Conservation (phyloP, 2,329 filamentous ascomycete species). For the Decorospora gaudefroyi region DNA sequence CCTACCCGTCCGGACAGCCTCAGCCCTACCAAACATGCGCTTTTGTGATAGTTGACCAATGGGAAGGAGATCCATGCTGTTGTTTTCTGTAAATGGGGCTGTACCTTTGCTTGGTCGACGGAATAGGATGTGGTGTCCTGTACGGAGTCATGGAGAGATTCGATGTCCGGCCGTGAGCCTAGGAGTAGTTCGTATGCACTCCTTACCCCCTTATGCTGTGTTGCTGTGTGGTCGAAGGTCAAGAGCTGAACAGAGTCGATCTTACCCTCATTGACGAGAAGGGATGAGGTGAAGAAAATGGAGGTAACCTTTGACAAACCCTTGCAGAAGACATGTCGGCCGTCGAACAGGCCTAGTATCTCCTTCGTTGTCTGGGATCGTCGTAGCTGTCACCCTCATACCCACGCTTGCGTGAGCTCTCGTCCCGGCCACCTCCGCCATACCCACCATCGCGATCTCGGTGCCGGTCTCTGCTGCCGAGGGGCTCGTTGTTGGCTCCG, state of each 20-base stretch:
- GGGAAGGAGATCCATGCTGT: not conserved
- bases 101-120: not conserved
- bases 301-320: slow-evolving; percentile 49
- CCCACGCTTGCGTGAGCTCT: slow-evolving; percentile 51
- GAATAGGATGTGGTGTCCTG: not conserved
- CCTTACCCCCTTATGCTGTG: slow-evolving; percentile 35
- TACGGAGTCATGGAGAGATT: not conserved
- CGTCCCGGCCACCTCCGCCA: slow-evolving; percentile 35
- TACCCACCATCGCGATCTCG: slow-evolving; percentile 34
- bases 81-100: not conserved
- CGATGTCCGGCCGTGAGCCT: not conserved
- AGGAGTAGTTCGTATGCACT: slow-evolving; percentile 1
- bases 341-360: slow-evolving; percentile 55
- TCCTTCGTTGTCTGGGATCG: slow-evolving; percentile 66
- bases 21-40: not conserved
- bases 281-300: slow-evolving; percentile 41
- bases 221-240: slow-evolving; percentile 24
- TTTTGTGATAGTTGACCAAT: not conserved
- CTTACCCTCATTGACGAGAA: slow-evolving; percentile 46
- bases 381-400: slow-evolving; percentile 79
- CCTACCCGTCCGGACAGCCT: slow-evolving; percentile 25
- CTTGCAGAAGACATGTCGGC: slow-evolving; percentile 26
- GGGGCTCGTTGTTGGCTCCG: slow-evolving; percentile 83
- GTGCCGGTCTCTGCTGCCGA: slow-evolving; percentile 63
- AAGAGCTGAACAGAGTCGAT: slow-evolving; percentile 26